Evolutionary conservation across 2,329 filamentous ascomycete genomes (phyloP), one percentile per base, ranked within the genome.

Genomic region (Fusarium brevicatenulatum): DNA sequence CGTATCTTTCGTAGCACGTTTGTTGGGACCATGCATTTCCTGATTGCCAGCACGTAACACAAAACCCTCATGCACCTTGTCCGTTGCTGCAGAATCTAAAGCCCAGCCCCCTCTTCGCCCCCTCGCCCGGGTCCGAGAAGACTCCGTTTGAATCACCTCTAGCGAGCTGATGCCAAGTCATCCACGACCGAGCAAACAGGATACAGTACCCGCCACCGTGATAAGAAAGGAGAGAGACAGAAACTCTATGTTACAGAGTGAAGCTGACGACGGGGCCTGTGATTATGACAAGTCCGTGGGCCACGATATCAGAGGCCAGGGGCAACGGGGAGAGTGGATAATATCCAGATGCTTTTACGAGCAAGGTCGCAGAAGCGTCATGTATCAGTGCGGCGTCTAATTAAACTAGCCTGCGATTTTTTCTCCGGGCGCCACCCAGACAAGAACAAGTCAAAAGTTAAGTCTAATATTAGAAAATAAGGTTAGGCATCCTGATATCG

Each of bases 371-470:
- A 73, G 67, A 50, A 63, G 61, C 46, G 53, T 44, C 43, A 74
- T 72, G 71, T 66, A 58, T 18, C 42, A 11, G 36, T 73, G 71
- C 52, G 71, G 71, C 71, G 70, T 68, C 39, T 61, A 46, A 37
- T 68, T 50, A 49, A 37, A 53, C 54, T 56, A 47, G 43, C 7
- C 32, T 32, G 16, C 19, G 21, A 58, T 21, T 39, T 50, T 58
- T 28, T 40, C 65, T 68, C 54, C 36, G 63, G 63, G 37, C 16
- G 37, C 53, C 36, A 63, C 39, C 9, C 16, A 23, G 11, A 34
- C 30, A 52, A 49, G 16, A 32, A 34, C 11, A 23, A 8, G 11
- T 13, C 47, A 36, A 49, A n/a, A 50, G 7, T 11, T 54, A 40
- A 32, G n/a, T 56, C 69, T 72, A 74, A 68, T 54, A 58, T 66